Percentiles rank a stretch among this genome's conserved stretches.
These are phyloP conservation scores for Colletotrichum somersetense DNA, from an alignment of 2,329 filamentous ascomycete genomes.

Conservation along the genomic window DNA sequence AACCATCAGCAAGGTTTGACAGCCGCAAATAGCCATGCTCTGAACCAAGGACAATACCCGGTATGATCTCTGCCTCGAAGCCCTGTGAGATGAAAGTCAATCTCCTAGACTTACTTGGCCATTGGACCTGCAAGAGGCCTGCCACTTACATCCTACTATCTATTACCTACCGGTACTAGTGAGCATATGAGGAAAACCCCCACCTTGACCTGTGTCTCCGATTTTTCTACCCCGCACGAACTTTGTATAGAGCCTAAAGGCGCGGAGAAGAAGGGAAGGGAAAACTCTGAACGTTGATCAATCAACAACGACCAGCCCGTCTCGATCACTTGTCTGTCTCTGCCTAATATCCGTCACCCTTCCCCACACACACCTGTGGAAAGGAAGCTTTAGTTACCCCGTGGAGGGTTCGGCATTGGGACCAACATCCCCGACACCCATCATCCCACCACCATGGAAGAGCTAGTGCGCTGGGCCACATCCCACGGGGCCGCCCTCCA, in stretches of 20 bases:
- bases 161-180: too few species aligned
- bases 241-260: slow-evolving; percentile 1
- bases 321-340: background rate
- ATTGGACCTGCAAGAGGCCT: too few species aligned
- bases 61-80: too few species aligned
- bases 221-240: slow-evolving; percentile 31
- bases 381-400: background rate
- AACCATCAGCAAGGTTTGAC: too few species aligned
- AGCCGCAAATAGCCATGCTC: too few species aligned
- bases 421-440: background rate
- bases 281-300: slow-evolving; percentile 21
- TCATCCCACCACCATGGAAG: slow-evolving; percentile 25
- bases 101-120: too few species aligned
- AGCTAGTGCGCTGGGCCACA: slow-evolving; percentile 63
- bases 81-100: too few species aligned
- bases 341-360: background rate
- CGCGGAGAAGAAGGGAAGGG: too few species aligned
- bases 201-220: slow-evolving; percentile 28
- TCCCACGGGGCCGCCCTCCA: slow-evolving; percentile 63
- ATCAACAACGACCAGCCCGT: background rate
- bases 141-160: too few species aligned
- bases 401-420: background rate
- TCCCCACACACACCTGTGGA: background rate
- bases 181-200: background rate
- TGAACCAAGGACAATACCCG: too few species aligned